Evolutionary conservation across 108 stramenopile species (phyloP).

Genomic region (Discostella pseudostelligera): DNA sequence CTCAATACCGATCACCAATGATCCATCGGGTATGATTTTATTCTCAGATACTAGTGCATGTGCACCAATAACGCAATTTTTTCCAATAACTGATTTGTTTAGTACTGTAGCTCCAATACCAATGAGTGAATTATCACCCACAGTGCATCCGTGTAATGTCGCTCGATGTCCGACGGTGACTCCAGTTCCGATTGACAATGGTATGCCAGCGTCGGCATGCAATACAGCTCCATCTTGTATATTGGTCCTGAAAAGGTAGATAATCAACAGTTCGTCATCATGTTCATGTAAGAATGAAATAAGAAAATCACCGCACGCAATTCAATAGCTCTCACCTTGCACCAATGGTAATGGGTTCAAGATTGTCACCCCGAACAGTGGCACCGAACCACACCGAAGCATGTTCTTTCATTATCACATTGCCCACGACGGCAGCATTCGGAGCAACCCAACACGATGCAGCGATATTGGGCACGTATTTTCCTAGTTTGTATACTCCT

Average conservation of each 20-base stretch:
- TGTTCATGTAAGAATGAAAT: neutral
- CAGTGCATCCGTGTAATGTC: slow-evolving; percentile 49
- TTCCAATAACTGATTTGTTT: slow-evolving; percentile 44
- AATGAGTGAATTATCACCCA: slow-evolving; percentile 46
- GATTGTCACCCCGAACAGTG: slow-evolving; percentile 51
- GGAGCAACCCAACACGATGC: slow-evolving; percentile 54
- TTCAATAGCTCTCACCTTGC: slow-evolving; percentile 7
- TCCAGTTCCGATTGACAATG: slow-evolving; percentile 42
- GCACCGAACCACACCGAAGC: slow-evolving; percentile 54
- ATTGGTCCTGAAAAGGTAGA: slow-evolving; percentile 29
- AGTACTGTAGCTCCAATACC: slow-evolving; percentile 53
- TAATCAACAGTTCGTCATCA: neutral
- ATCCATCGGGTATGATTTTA: slow-evolving; percentile 48
- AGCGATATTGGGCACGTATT: slow-evolving; percentile 35
- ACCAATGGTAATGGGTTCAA: slow-evolving; percentile 49
- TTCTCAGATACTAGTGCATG: slow-evolving; percentile 45
- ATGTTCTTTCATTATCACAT: slow-evolving; percentile 42
- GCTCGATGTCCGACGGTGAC: slow-evolving; percentile 58
- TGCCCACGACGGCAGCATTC: slow-evolving; percentile 55
- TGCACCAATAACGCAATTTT: slow-evolving; percentile 49
- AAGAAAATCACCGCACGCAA: too few species aligned
- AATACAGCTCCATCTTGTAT: slow-evolving; percentile 54
- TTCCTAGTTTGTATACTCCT: slow-evolving; percentile 39
- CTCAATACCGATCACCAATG: slow-evolving; percentile 36
- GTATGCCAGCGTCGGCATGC: slow-evolving; percentile 43